Base-by-base conservation (phyloP, 2,329 filamentous ascomycete genomes). In the Didymella lethalis region DNA sequence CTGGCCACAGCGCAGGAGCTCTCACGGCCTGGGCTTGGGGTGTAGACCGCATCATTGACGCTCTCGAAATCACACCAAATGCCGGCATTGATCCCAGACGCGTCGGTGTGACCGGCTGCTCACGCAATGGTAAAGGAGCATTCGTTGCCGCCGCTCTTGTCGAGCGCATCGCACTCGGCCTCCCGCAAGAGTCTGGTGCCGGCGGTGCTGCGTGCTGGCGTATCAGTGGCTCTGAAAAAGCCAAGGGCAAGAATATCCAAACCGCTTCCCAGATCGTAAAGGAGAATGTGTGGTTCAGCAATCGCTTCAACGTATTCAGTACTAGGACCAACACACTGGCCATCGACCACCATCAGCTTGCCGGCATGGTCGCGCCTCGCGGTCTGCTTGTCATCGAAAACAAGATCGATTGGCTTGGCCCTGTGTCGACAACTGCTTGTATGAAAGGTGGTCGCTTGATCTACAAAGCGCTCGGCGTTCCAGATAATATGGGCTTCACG, bases 231-330 rank as follows among this genome's bases (percentile, higher is more conserved):
- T 72, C 69, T 10, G 73, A 86, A 69, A 81, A 86, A 65, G 72
- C 69, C 55, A 75, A 80, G 44, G 85, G 85, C 50, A 80, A 82
- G 73, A 86, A 85, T 72, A 85, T 88, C 67, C 86, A 89, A 76
- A 87, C 85, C 0, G 83, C 85, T 0, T 71, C 77, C 28, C 77
- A 88, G 76, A 88, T 88, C 64, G 78, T 88, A 4, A 77, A 75
- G 32, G 86, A 88, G 77, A 87, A 88, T 66, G 84, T 86, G 20
- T 89, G 86, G 86, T 87, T 88, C 80, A 85, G 83, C 53, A 77
- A 78, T 31, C 76, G 78, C 48, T 85, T 88, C 71, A 80, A 88
- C 73, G 59, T 73, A 5, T 86, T 84, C 74, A 80, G 80, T 48
- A 78, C 76, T 60, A 77, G 79, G 61, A 80, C 82, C 20, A 77